Evolutionary conservation across 2,329 filamentous ascomycete species (phyloP).

Genomic region (Plectosphaerella cucumerina): DNA sequence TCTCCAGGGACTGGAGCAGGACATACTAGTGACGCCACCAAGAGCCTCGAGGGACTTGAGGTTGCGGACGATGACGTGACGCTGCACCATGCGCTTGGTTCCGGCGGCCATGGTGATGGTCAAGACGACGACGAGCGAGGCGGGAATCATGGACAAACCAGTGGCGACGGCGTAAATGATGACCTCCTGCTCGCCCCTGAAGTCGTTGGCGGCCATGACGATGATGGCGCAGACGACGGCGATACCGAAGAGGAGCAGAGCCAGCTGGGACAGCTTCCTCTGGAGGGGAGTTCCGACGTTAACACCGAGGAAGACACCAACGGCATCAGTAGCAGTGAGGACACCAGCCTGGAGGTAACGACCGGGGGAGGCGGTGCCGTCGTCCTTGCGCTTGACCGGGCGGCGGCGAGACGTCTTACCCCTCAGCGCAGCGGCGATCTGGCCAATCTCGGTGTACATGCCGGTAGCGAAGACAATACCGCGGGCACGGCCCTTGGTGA

Average conservation of each 20-base stretch:
- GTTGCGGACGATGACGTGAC: constrained; percentile 49
- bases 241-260: constrained; percentile 61
- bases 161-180: constrained; percentile 41
- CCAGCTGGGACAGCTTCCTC: constrained; percentile 65
- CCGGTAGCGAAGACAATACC: constrained; percentile 60
- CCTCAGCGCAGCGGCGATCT: constrained; percentile 48
- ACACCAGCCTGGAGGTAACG: constrained; percentile 30
- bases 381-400: constrained; percentile 37
- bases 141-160: constrained; percentile 46
- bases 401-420: constrained; percentile 28
- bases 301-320: constrained; percentile 43
- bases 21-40: constrained; percentile 45
- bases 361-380: constrained; percentile 27
- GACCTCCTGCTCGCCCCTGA: constrained; percentile 31
- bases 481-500: constrained; percentile 56
- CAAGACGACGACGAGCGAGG: constrained; percentile 45
- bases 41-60: constrained; percentile 48
- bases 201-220: constrained; percentile 38
- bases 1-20: too few species aligned
- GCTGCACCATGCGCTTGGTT: constrained; percentile 49
- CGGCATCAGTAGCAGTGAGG: constrained; percentile 28
- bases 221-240: constrained; percentile 43
- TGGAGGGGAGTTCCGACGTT: constrained; percentile 64
- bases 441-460: constrained; percentile 58
- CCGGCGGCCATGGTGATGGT: constrained; percentile 57